phyloP scores from a whole-genome alignment of 768 basidiomycete species.

The Mycena alexandri region DNA sequence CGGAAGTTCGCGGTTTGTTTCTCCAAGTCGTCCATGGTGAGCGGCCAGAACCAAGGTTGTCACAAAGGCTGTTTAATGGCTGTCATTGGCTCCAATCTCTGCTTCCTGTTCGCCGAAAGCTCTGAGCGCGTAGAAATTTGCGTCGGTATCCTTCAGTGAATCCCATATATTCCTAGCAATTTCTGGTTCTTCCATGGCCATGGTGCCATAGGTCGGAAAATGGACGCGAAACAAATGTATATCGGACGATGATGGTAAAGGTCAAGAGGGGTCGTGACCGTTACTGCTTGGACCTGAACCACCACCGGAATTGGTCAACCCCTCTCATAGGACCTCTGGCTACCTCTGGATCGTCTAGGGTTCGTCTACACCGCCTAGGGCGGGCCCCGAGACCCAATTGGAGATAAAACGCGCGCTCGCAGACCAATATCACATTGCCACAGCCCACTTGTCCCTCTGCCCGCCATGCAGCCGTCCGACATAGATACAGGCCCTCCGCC shows the following conservation, averaged over 20 bases:
- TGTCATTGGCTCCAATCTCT: no score
- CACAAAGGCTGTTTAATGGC: no score
- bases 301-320: neutral
- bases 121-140: no score
- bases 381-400: conserved; percentile 5
- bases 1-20: neutral
- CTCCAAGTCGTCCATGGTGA: neutral
- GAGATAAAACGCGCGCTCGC: conserved; percentile 15
- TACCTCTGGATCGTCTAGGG: neutral
- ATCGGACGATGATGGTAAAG: no score
- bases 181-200: no score
- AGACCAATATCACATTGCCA: conserved; percentile 27
- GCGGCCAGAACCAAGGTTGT: no score
- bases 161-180: no score
- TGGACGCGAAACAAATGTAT: no score
- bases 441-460: conserved; percentile 14
- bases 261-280: conserved; percentile 1
- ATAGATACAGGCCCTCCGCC: conserved; percentile 69
- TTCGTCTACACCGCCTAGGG: conserved; percentile 9
- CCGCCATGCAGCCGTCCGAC: conserved; percentile 40
- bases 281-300: conserved; percentile 12
- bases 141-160: no score
- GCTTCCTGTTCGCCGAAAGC: no score
- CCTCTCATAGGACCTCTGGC: conserved; percentile 2
- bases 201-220: no score